Evolutionary conservation across 1,139 yeast species (phyloP), one percentile per base, ranked within the genome.

Genomic region (Yamadazyma pseudoaaseri): DNA sequence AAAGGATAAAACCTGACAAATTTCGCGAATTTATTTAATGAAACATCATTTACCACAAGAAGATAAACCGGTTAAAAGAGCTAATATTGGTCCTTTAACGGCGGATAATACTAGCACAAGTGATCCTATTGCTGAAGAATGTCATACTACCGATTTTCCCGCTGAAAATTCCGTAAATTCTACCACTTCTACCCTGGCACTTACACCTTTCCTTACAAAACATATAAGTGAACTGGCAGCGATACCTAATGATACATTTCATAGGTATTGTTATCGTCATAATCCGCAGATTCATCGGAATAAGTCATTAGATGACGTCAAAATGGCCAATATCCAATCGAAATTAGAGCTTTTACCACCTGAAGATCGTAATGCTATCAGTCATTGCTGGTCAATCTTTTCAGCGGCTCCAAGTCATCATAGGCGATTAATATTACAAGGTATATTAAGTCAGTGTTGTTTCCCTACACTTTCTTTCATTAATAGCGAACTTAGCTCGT

Each of bases 381-480:
- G 80, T 37, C 84, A 82, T 50, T 81, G 84, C 25, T 81, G 95
- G 95, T 71, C 90, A 26, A 73, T 84, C 29, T 84, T 85, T 60
- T 66, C 85, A 35, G 81, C 89, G 21, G 80, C 96, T 7, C 82
- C 81, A 15, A 68, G 70, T 38, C 74, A 67, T 31, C 89, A 79
- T 55, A 70, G 97, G 32, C 74, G 78, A 37, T 65, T 90, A 32
- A 86, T 92, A 3, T 61, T 92, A 34, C 86, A 85, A 53, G 97
- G 97, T 1, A 62, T 92, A 21, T 63, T 92, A 30, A 73, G 90
- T 9, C 96, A 87, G 54, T 87, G 97, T 58, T 92, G 98, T 51
- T 90, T 89, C 62, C 97, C 97, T 1, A 97, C 90, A 52, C 69
- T 92, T 15, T 86, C 96, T 10, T 80, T 80, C 42, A 77, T 90